A percentile compares a stretch with the other conserved stretches of the same genome.
phyloP scores from a whole-genome alignment of 306 rosid species.

The barrel medic (Medicago truncatula) region MtrunA17r5.0-ANR NC_053047.1:21915001-21915500 shows the following conservation, averaged over 20 bases:
- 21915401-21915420: too few species aligned
- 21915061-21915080: not conserved
- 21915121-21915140: too few species aligned
- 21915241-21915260: not conserved
- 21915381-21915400: too few species aligned
- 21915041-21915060: conserved; percentile 58
- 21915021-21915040: conserved; percentile 77
- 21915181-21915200: too few species aligned
- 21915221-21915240: not conserved
- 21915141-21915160: too few species aligned
- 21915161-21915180: too few species aligned
- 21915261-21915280: not conserved
- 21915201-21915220: too few species aligned
- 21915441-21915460: too few species aligned
- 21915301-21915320: conserved; percentile 73
- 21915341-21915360: conserved; percentile 81
- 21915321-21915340: conserved; percentile 85
- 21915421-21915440: too few species aligned
- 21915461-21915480: too few species aligned
- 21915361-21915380: conserved; percentile 55
- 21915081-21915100: too few species aligned
- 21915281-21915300: not conserved
- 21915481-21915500: conserved; percentile 29
- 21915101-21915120: too few species aligned
- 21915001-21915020: conserved; percentile 64